Evolutionary conservation across 768 basidiomycete genomes (phyloP), one percentile per base, ranked within the genome.

Genomic region (Hebeloma cylindrosporum): DNA sequence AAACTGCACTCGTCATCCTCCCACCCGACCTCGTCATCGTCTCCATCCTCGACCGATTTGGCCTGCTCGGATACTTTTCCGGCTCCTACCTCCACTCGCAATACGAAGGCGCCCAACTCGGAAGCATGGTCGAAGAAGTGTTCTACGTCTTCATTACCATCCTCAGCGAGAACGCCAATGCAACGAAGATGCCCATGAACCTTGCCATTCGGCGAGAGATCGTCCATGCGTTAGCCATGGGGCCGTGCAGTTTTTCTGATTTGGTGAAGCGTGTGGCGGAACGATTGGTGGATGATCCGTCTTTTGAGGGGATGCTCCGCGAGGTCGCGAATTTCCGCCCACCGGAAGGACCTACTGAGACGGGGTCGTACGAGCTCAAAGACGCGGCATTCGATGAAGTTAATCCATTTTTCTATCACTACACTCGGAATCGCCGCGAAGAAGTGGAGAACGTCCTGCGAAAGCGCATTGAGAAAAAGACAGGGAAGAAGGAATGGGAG

Each of bases 351-450:
- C 80, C 80, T 1, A 71, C 83, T 2, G 93, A 95, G 53, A 76
- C 75, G 0, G 95, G 96, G 0, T 67, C 80, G n/a, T 98, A 97
- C 65, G 85, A 93, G 49, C 79, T 98, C 41, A 87, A 83, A 61
- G 82, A 91, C 34, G 88, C 86, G 54, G 73, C 71, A 14, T 93
- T 81, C 62, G 85, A 83, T 49, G 88, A 96, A 51, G 87, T 97
- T 51, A 88, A 97, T 57, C 93, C 94, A 0, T 96, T 93, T 68
- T 96, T 94, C 71, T 89, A 87, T 60, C 94, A 97, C 60, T 97
- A 96, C 62, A 86, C 90, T 11, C 77, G 94, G 29, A 98, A 98
- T 67, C 85, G 91, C 54, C 79, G 93, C 29, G 91, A 95, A 56
- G 90, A 93, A 60, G 95, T 92, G 18, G 92, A 93, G 58, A 79